Evolutionary conservation across 139 green algal genomes (phyloP).

Genomic region (Desmodesmus armatus): DNA sequence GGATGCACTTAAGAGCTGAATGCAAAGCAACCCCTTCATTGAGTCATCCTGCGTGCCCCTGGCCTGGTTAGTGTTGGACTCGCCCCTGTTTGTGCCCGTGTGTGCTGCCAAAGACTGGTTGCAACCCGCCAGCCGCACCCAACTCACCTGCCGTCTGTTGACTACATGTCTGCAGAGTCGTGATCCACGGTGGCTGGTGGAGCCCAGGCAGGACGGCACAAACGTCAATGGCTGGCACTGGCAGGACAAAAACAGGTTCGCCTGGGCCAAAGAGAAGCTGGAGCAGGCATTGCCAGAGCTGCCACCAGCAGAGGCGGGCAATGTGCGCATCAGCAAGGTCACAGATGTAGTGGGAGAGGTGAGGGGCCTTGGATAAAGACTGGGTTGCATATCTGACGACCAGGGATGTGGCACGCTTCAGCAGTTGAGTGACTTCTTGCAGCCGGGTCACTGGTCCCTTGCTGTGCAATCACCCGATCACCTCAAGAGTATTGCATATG

Average conservation of each 20-base stretch:
- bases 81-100: too few species aligned
- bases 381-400: too few species aligned
- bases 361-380: too few species aligned
- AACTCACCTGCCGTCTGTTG: too few species aligned
- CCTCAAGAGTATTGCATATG: too few species aligned
- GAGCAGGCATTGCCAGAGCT: constrained; percentile 65
- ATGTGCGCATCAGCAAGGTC: constrained; percentile 54
- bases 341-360: constrained; percentile 76
- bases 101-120: too few species aligned
- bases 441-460: not conserved
- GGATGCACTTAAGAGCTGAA: too few species aligned
- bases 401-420: too few species aligned
- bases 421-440: too few species aligned
- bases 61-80: too few species aligned
- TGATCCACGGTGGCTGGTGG: constrained; percentile 63
- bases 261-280: constrained; percentile 70
- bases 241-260: constrained; percentile 72
- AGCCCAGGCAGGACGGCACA: constrained; percentile 59
- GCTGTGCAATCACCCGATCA: not conserved
- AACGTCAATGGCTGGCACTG: constrained; percentile 74
- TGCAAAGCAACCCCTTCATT: not conserved
- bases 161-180: constrained; percentile 41
- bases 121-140: too few species aligned
- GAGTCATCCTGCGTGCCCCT: too few species aligned
- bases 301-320: constrained; percentile 42